Evolutionary conservation across 345 rosid species (phyloP).

Genomic region (Psidium friedrichsthalianum): DNA sequence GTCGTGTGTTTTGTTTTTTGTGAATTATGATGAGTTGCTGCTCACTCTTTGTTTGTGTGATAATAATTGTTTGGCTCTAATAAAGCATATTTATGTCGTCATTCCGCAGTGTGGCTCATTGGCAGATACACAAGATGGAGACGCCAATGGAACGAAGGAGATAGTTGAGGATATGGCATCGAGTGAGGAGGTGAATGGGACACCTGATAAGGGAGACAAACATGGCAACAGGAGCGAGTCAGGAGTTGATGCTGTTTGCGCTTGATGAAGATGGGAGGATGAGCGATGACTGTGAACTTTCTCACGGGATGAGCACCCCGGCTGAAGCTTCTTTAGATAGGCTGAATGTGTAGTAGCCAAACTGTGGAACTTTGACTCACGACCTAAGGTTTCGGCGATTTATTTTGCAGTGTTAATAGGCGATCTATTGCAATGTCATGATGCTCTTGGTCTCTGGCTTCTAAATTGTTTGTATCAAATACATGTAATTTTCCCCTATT

Average conservation of each 20-base stretch:
- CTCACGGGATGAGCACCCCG: conserved; percentile 56
- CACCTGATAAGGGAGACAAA: conserved; percentile 31
- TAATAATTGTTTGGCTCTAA: neutral
- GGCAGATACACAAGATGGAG: conserved; percentile 24
- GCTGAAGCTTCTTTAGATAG: too few species aligned
- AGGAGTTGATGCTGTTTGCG: neutral
- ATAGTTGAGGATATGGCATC: conserved; percentile 22
- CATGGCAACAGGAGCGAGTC: neutral
- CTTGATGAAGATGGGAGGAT: conserved; percentile 34
- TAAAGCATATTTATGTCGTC: neutral
- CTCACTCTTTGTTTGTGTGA: neutral
- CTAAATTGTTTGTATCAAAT: conserved; percentile 12
- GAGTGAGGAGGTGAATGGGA: conserved; percentile 80
- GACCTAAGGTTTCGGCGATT: conserved; percentile 19
- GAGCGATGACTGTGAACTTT: conserved; percentile 53
- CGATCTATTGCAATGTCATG: neutral
- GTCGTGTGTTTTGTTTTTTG: neutral
- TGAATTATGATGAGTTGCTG: neutral
- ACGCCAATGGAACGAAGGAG: conserved; percentile 26
- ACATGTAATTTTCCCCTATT: conserved; percentile 3
- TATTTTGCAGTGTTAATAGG: neutral
- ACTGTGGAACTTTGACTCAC: conserved; percentile 91
- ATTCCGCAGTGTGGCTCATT: conserved; percentile 32
- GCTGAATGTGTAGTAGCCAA: too few species aligned
- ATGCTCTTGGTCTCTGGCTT: neutral